phyloP scores from a whole-genome alignment of 2,329 filamentous ascomycete species.

The Diplodia sapinea region DNA sequence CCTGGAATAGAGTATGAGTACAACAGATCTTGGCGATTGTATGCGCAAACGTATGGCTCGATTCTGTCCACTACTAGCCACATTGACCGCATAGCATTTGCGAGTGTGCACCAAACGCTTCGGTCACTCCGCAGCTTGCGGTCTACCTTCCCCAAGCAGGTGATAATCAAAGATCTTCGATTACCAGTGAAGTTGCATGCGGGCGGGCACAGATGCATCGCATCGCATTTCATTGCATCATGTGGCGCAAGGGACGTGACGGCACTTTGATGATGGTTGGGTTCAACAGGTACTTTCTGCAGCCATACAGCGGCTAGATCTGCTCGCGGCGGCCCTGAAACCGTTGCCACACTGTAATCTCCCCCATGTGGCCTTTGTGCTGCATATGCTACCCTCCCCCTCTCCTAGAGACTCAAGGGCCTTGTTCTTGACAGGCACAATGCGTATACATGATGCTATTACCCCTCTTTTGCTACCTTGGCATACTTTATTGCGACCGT shows the following conservation, averaged over 20 bases:
- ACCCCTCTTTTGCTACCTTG: neutral
- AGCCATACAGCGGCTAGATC: neutral
- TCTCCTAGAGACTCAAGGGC: neutral
- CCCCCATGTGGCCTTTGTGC: neutral
- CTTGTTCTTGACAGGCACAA: neutral
- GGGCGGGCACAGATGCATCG: neutral
- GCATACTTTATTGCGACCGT: neutral
- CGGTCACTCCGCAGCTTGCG: neutral
- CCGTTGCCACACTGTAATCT: neutral
- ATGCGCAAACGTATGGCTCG: no score
- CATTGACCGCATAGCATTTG: neutral
- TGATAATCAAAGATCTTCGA: neutral
- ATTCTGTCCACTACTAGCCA: neutral
- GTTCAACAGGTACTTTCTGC: neutral
- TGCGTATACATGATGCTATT: neutral
- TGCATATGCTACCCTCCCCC: neutral
- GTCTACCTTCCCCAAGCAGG: neutral
- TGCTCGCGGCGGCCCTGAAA: neutral
- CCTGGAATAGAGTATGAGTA: neutral
- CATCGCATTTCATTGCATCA: neutral
- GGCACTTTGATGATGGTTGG: neutral
- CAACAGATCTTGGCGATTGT: neutral
- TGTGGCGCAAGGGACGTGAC: neutral
- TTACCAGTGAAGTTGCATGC: neutral
- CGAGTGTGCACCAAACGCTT: neutral